Percentiles rank a stretch among this genome's conserved stretches.
Conservation (phyloP, 257 asterid species). For the Plantago major region DNA sequence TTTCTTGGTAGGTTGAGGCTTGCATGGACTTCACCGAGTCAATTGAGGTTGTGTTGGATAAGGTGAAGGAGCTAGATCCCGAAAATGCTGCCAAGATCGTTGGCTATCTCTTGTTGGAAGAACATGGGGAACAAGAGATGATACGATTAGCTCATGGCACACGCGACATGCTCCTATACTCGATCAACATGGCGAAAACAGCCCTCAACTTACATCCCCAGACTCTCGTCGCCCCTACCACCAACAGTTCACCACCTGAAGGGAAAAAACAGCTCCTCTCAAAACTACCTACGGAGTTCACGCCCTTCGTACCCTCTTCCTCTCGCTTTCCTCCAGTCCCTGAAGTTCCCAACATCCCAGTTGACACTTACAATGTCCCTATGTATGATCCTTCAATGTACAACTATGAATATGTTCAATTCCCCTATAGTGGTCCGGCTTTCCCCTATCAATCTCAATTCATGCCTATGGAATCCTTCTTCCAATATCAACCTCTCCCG, state of each 20-base stretch:
- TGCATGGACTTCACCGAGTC: slow-evolving; percentile 28
- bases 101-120: slow-evolving; percentile 19
- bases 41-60: slow-evolving; percentile 21
- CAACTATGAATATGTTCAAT: slow-evolving; percentile 5
- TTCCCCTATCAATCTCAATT: slow-evolving; percentile 3
- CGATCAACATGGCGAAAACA: slow-evolving; percentile 16
- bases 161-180: slow-evolving; percentile 4
- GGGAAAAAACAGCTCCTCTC: not conserved
- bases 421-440: slow-evolving; percentile 1
- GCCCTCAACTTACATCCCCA: slow-evolving; percentile 4
- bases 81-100: slow-evolving; percentile 21
- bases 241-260: not conserved
- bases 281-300: slow-evolving; percentile 5
- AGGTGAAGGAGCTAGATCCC: slow-evolving; percentile 24
- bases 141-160: slow-evolving; percentile 24
- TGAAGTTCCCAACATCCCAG: slow-evolving; percentile 2
- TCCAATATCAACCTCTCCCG: slow-evolving; percentile 7
- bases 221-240: not conserved
- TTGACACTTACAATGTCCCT: slow-evolving; percentile 7
- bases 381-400: not conserved
- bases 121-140: slow-evolving; percentile 19
- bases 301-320: slow-evolving; percentile 18
- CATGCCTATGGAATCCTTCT: not conserved
- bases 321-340: not conserved
- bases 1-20: slow-evolving; percentile 8